phyloP scores from a whole-genome alignment of 192 early-diverging fungal species.

The Coemansia umbellata region DNA sequence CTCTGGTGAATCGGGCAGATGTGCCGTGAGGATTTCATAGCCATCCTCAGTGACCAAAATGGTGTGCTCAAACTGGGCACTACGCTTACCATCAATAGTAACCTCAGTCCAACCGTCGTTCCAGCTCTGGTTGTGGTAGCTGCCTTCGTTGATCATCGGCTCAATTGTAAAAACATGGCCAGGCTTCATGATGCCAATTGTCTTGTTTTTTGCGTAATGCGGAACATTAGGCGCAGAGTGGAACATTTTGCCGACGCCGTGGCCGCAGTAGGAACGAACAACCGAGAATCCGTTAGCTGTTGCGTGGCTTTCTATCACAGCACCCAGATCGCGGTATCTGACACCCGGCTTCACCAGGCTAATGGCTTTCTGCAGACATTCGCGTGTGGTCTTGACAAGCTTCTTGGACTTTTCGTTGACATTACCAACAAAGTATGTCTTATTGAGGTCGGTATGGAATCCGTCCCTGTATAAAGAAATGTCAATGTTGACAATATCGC shows the following conservation, averaged over 20 bases:
- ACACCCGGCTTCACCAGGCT: constrained; percentile 86
- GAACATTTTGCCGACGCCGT: constrained; percentile 86
- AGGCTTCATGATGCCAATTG: constrained; percentile 90
- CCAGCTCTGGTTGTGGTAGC: constrained; percentile 67
- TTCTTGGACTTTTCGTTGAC: constrained; percentile 71
- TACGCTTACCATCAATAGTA: constrained; percentile 89
- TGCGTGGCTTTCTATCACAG: constrained; percentile 84
- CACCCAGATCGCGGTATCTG: constrained; percentile 89
- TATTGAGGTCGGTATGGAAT: constrained; percentile 94
- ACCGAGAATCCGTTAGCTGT: constrained; percentile 83
- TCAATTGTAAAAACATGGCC: constrained; percentile 98
- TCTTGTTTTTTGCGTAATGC: constrained; percentile 96
- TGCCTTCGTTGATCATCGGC: constrained; percentile 97
- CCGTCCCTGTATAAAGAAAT: constrained; percentile 85
- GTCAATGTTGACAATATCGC: constrained; percentile 96
- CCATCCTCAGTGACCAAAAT: constrained; percentile 90
- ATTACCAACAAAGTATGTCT: constrained; percentile 87
- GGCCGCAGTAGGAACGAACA: constrained; percentile 88
- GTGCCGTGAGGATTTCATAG: constrained; percentile 74
- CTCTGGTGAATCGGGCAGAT: constrained; percentile 30
- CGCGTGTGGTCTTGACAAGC: constrained; percentile 76
- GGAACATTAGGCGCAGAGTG: constrained; percentile 89
- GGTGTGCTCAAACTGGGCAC: constrained; percentile 97
- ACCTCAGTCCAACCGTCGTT: constrained; percentile 84
- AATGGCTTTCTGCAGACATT: constrained; percentile 92